A percentile compares a stretch with the other conserved stretches of the same genome.
These are phyloP conservation scores for Coemansia sp. DNA, from an alignment of 192 early-diverging fungal genomes.

Conservation along the genomic window DNA sequence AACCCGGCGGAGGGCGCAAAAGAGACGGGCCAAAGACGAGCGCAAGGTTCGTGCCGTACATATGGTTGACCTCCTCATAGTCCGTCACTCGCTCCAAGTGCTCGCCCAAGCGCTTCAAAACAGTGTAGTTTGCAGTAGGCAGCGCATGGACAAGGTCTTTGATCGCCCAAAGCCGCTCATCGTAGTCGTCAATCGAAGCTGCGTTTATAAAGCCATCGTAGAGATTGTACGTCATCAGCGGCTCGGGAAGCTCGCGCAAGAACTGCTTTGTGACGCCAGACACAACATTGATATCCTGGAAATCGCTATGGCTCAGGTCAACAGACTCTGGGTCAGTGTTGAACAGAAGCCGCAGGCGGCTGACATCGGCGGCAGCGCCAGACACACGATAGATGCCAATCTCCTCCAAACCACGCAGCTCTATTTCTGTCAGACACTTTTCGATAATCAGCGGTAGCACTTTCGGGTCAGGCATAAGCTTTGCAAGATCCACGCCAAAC, in stretches of 20 bases:
- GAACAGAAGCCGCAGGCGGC: constrained; percentile 61
- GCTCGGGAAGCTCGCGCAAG: constrained; percentile 91
- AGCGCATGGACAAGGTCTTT: constrained; percentile 68
- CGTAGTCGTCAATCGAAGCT: constrained; percentile 67
- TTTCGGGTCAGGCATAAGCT: constrained; percentile 62
- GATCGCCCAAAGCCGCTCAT: constrained; percentile 73
- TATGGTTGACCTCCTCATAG: constrained; percentile 79
- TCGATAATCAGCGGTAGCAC: constrained; percentile 64
- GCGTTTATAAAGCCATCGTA: constrained; percentile 84
- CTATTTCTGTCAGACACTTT: constrained; percentile 73
- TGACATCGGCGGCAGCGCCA: constrained; percentile 65
- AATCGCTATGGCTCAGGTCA: constrained; percentile 62
- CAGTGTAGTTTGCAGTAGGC: constrained; percentile 63
- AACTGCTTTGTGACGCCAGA: constrained; percentile 94
- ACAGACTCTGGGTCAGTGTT: constrained; percentile 64
- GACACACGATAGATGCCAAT: constrained; percentile 77
- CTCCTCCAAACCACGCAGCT: constrained; percentile 71
- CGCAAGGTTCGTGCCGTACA: constrained; percentile 87
- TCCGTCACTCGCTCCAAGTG: constrained; percentile 77
- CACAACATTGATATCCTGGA: constrained; percentile 78
- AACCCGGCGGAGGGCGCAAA: constrained; percentile 65
- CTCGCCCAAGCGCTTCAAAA: constrained; percentile 72
- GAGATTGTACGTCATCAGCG: constrained; percentile 82
- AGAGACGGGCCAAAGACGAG: constrained; percentile 97
- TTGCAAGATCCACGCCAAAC: constrained; percentile 65